phyloP scores from a whole-genome alignment of 345 rosid genomes.

The Boechera retrofracta region DNA sequence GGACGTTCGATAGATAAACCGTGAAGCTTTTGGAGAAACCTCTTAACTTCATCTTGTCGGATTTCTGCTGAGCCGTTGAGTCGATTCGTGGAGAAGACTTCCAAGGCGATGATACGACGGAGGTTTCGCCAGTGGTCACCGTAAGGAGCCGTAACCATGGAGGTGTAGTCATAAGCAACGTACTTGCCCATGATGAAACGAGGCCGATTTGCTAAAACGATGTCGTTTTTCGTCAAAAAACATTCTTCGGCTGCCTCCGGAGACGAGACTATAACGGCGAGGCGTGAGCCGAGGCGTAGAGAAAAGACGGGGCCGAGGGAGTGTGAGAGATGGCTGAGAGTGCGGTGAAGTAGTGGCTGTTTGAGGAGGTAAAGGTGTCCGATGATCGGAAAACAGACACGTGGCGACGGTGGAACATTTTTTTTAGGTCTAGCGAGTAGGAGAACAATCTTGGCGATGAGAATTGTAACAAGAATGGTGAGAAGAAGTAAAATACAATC shows the following conservation, averaged over 20 bases:
- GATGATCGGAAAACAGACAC: slow-evolving; percentile 37
- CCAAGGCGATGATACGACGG: slow-evolving; percentile 43
- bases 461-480: slow-evolving; percentile 18
- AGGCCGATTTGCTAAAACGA: slow-evolving; percentile 43
- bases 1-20: slow-evolving; percentile 29
- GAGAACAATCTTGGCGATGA: slow-evolving; percentile 29
- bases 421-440: slow-evolving; percentile 15
- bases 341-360: slow-evolving; percentile 38
- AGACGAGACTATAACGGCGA: slow-evolving; percentile 38
- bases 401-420: slow-evolving; percentile 44
- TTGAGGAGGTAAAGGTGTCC: slow-evolving; percentile 47
- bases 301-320: slow-evolving; percentile 44
- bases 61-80: slow-evolving; percentile 42
- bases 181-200: slow-evolving; percentile 36
- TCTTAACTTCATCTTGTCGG: slow-evolving; percentile 42
- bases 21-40: slow-evolving; percentile 42
- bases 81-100: slow-evolving; percentile 37
- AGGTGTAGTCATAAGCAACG: slow-evolving; percentile 38
- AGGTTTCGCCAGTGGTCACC: slow-evolving; percentile 50
- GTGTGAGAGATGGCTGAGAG: slow-evolving; percentile 36
- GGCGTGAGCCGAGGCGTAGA: slow-evolving; percentile 47
- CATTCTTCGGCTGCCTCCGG: slow-evolving; percentile 40
- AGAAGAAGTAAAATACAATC: slow-evolving; percentile 12
- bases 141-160: slow-evolving; percentile 39
- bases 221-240: slow-evolving; percentile 40